phyloP scores from a whole-genome alignment of 1,284 basidiomycete genomes.

The Leccinum insolens region DNA sequence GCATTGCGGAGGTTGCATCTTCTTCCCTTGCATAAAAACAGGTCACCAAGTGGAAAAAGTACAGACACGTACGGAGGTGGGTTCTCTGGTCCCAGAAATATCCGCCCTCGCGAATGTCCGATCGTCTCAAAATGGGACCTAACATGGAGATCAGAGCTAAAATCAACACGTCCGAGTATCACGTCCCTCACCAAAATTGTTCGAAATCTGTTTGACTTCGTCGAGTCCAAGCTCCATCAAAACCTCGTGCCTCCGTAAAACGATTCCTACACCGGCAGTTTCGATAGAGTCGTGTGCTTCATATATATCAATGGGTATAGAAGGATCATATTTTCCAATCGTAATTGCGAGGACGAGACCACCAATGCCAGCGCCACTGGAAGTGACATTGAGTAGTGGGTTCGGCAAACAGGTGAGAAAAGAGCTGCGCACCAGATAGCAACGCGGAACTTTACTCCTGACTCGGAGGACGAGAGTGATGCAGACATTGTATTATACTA shows the following conservation, averaged over 20 bases:
- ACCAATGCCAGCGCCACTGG: constrained; percentile 1
- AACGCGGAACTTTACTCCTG: constrained; percentile 14
- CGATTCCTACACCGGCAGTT: constrained; percentile 17
- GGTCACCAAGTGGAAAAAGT: neutral
- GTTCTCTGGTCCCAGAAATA: constrained; percentile 20
- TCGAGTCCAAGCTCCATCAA: constrained; percentile 19
- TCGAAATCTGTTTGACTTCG: constrained; percentile 1
- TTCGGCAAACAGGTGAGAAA: neutral
- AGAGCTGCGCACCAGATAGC: constrained; percentile 21
- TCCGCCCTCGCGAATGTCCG: constrained; percentile 22
- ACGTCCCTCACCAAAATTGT: constrained; percentile 1
- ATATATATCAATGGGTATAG: constrained; percentile 14
- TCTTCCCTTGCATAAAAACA: constrained; percentile 6
- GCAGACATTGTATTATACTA: constrained; percentile 5
- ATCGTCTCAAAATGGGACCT: neutral
- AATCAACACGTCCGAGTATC: neutral
- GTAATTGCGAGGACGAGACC: constrained; percentile 19
- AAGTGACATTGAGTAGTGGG: neutral
- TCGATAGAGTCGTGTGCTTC: constrained; percentile 20
- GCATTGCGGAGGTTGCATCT: constrained; percentile 15
- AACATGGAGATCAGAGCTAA: neutral
- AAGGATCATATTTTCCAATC: constrained; percentile 18
- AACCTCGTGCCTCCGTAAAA: constrained; percentile 14
- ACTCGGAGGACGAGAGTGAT: neutral
- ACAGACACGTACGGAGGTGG: constrained; percentile 7